Percentiles rank a stretch among this genome's conserved stretches.
These are phyloP conservation scores for Phyllostachys edulis DNA, from an alignment of 176 grass and related monocot species.

Conservation along the genomic window DNA sequence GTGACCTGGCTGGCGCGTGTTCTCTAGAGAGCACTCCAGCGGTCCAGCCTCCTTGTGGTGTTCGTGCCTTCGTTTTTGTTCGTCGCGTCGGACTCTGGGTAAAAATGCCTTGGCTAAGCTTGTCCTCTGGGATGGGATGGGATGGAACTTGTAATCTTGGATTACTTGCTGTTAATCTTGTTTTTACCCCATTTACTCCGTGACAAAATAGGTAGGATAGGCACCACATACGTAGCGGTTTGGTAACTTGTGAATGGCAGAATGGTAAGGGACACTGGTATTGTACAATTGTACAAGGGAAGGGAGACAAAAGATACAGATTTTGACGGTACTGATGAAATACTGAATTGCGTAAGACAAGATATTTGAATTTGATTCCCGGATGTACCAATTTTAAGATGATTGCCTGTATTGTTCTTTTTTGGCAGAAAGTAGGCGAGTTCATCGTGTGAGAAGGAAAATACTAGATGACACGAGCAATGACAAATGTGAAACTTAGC, in stretches of 20 bases:
- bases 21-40: neutral
- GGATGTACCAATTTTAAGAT: neutral
- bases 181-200: neutral
- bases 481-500: neutral
- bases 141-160: neutral
- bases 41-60: neutral
- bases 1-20: neutral
- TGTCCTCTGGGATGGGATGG: constrained; percentile 2
- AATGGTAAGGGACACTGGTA: neutral
- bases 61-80: neutral
- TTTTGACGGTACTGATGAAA: neutral
- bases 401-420: neutral
- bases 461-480: neutral
- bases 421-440: neutral
- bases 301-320: neutral
- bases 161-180: constrained; percentile 12
- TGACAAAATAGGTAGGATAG: neutral
- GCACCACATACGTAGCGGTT: neutral
- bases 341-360: neutral
- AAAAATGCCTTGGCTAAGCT: neutral
- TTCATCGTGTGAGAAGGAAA: neutral
- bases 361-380: neutral
- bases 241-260: neutral
- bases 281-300: neutral
- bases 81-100: neutral